These are phyloP conservation scores for Ambrosiella beaveri DNA, from an alignment of 2,329 filamentous ascomycete genomes.

Conservation along the genomic window DNA sequence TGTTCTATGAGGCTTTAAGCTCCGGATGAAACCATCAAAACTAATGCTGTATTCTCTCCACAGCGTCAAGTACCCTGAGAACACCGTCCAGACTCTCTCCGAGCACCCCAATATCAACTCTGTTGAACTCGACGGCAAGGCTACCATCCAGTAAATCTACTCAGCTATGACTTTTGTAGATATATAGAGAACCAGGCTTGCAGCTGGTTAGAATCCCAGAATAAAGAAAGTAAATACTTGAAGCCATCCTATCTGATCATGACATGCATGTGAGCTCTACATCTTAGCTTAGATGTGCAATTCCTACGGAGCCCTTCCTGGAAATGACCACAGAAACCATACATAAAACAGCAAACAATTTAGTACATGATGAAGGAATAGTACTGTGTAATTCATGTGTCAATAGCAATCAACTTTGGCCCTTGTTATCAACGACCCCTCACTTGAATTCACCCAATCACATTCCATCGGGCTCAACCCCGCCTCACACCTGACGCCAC, in stretches of 20 bases:
- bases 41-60: not conserved
- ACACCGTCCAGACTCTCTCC: constrained; percentile 41
- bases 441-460: not conserved
- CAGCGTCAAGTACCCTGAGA: constrained; percentile 49
- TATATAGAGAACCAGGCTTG: not conserved
- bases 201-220: not conserved
- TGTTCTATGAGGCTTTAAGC: not conserved
- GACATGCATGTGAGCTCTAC: not conserved
- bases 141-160: constrained; percentile 1
- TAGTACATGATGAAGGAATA: too few species aligned
- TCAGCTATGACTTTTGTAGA: not conserved
- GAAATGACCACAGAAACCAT: not conserved
- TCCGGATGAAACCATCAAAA: not conserved
- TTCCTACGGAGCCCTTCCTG: not conserved
- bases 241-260: not conserved
- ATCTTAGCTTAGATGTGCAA: not conserved
- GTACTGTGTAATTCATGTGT: too few species aligned
- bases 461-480: not conserved
- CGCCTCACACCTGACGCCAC: not conserved
- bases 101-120: constrained; percentile 51
- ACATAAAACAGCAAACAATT: too few species aligned
- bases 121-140: constrained; percentile 52
- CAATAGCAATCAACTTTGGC: too few species aligned
- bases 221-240: not conserved
- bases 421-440: not conserved